A percentile compares a stretch with the other conserved stretches of the same genome.
Conservation (phyloP, 2,329 filamentous ascomycete genomes). For the Graphilbum ipis-grandicollis region DNA sequence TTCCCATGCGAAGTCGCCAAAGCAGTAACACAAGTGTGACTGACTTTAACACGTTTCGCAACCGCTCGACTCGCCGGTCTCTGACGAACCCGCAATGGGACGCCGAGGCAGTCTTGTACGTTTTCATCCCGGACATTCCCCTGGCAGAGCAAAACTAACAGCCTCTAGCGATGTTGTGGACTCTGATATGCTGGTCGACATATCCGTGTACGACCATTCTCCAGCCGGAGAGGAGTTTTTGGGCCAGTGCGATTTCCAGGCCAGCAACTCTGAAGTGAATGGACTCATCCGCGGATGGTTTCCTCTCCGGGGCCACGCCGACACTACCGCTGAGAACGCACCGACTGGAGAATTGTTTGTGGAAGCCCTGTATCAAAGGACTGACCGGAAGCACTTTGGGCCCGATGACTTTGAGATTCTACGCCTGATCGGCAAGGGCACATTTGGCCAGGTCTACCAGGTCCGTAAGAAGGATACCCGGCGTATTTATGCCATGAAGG, state of each 20-base stretch:
- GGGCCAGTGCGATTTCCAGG: conserved; percentile 72
- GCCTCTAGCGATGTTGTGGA: conserved; percentile 70
- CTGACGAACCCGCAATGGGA: conserved; percentile 88
- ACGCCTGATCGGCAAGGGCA: conserved; percentile 93
- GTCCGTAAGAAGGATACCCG: conserved; percentile 93
- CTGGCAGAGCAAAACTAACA: too few species aligned
- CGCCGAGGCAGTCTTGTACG: conserved; percentile 88
- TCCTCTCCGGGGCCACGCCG: conserved; percentile 55
- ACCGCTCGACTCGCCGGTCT: conserved; percentile 36
- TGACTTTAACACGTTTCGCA: conserved; percentile 43
- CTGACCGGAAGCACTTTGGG: conserved; percentile 80
- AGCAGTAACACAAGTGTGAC: conserved; percentile 83
- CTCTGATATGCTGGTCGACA: conserved; percentile 73
- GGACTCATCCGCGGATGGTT: conserved; percentile 74
- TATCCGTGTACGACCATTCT: conserved; percentile 80
- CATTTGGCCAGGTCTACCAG: conserved; percentile 96
- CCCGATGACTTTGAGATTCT: conserved; percentile 93
- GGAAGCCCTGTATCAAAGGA: conserved; percentile 69
- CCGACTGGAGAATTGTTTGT: conserved; percentile 80
- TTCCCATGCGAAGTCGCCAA: conserved; percentile 91
- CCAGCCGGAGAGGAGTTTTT: conserved; percentile 68
- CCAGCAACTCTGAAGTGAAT: conserved; percentile 44
- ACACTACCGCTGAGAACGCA: conserved; percentile 52
- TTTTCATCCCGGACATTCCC: conserved; percentile 11
- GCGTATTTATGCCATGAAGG: conserved; percentile 98